Evolutionary conservation across 2,329 filamentous ascomycete genomes (phyloP).

Genomic region (Talaromyces sp.): DNA sequence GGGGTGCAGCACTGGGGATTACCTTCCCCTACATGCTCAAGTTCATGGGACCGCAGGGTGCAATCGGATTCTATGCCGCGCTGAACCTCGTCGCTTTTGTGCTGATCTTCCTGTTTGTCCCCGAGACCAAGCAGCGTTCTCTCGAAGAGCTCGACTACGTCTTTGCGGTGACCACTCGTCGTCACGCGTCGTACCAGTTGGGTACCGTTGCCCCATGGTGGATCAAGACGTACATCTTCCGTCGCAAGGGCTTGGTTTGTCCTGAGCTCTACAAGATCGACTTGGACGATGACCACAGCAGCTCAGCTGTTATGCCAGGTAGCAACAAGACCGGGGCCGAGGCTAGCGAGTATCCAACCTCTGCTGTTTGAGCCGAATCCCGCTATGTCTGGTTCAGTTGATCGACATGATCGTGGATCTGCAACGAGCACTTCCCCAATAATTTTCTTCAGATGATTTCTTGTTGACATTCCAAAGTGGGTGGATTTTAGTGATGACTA

Average conservation of each 20-base stretch:
- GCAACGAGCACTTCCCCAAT: not conserved
- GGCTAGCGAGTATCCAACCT: conserved; percentile 1
- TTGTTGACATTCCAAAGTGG: conserved; percentile 7
- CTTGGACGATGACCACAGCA: not conserved
- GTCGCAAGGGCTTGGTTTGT: conserved; percentile 48
- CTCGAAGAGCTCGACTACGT: conserved; percentile 55
- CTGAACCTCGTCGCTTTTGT: conserved; percentile 58
- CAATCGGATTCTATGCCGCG: conserved; percentile 58
- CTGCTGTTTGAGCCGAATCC: conserved; percentile 2
- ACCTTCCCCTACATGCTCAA: conserved; percentile 45
- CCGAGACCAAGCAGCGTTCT: conserved; percentile 53
- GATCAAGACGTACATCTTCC: conserved; percentile 57
- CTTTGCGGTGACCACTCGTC: conserved; percentile 54
- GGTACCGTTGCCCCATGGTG: conserved; percentile 58
- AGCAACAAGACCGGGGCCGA: conserved; percentile 5
- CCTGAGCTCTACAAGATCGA: conserved; percentile 47
- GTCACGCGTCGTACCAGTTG: conserved; percentile 55
- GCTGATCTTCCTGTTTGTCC: conserved; percentile 59
- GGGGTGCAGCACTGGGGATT: conserved; percentile 44
- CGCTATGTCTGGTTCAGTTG: not conserved
- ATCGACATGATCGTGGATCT: not conserved
- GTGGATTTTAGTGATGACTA: not conserved
- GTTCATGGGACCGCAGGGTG: conserved; percentile 49
- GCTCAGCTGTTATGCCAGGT: conserved; percentile 1
- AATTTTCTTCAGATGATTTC: not conserved